These are phyloP conservation scores for Jaenimonas drosophilae DNA, from an alignment of 208 protist genomes.

Conservation along the genomic window DNA sequence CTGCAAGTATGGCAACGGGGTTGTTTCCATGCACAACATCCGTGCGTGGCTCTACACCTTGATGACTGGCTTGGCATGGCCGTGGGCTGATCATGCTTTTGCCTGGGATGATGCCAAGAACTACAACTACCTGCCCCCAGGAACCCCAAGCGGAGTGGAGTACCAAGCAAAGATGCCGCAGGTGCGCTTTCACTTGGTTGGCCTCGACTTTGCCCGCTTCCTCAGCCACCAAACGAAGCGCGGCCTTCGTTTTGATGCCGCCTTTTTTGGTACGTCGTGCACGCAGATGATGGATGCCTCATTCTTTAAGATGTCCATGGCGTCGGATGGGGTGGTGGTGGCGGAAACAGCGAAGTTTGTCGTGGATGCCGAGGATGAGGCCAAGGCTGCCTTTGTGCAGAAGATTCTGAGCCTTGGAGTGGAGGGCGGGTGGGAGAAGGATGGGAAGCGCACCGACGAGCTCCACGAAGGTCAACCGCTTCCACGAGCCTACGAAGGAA, in stretches of 20 bases:
- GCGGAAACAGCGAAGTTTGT: constrained; percentile 89
- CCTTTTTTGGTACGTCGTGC: constrained; percentile 72
- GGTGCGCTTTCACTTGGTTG: constrained; percentile 71
- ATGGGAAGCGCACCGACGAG: constrained; percentile 17
- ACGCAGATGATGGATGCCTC: constrained; percentile 53
- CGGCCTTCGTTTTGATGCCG: constrained; percentile 37
- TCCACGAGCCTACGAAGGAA: constrained; percentile 15
- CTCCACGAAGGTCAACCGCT: constrained; percentile 51
- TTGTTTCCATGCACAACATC: constrained; percentile 85
- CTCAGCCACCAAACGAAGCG: constrained; percentile 29
- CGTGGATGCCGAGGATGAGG: constrained; percentile 64
- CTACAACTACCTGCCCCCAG: constrained; percentile 80
- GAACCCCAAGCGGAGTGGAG: constrained; percentile 41
- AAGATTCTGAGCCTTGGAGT: constrained; percentile 47
- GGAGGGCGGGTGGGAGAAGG: constrained; percentile 29
- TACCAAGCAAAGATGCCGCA: constrained; percentile 44
- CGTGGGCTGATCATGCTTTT: constrained; percentile 81
- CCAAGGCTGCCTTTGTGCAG: constrained; percentile 57
- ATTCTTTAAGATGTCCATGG: constrained; percentile 40
- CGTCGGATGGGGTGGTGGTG: constrained; percentile 41
- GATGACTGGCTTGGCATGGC: constrained; percentile 68
- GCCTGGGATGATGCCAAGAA: constrained; percentile 74
- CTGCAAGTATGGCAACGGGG: constrained; percentile 85
- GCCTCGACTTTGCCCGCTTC: constrained; percentile 63
- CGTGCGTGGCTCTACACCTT: constrained; percentile 84